Conservation (phyloP, 2,329 filamentous ascomycete genomes). For the Nemania bipapillata region DNA sequence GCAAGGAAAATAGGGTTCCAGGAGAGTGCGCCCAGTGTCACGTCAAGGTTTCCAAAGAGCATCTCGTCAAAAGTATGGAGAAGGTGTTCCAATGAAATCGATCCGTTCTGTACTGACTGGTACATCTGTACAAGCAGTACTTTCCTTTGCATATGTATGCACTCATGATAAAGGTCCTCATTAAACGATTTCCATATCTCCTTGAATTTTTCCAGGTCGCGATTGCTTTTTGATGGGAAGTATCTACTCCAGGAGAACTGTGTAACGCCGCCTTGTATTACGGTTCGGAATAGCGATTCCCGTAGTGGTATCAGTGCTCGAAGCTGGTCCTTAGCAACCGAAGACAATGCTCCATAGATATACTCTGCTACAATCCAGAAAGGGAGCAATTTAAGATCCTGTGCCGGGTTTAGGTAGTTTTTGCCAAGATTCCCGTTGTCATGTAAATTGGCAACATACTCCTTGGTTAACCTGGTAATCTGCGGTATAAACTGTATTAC, state of each 20-base stretch:
- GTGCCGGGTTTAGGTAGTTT: not conserved
- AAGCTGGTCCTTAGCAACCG: conserved; percentile 45
- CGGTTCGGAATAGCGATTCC: conserved; percentile 50
- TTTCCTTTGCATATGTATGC: not conserved
- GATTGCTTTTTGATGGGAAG: conserved; percentile 47
- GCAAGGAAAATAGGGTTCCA: conserved; percentile 57
- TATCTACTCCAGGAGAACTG: conserved; percentile 46
- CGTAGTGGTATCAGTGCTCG: conserved; percentile 43
- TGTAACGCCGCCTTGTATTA: conserved; percentile 52
- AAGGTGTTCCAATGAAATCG: conserved; percentile 44
- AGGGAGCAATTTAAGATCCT: conserved; percentile 49
- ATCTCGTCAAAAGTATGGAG: conserved; percentile 60
- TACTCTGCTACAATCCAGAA: conserved; percentile 55
- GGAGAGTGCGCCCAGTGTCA: conserved; percentile 54
- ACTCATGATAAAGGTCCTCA: conserved; percentile 36
- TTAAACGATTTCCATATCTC: conserved; percentile 52
- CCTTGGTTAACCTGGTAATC: not conserved
- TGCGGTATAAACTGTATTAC: not conserved
- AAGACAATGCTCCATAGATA: conserved; percentile 52
- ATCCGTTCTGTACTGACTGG: conserved; percentile 35
- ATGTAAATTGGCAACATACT: not conserved
- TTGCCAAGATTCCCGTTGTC: not conserved
- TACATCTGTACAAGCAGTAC: conserved; percentile 36
- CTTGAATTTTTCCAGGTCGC: conserved; percentile 48
- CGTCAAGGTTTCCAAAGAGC: conserved; percentile 51